Evolutionary conservation across 192 early-diverging fungal genomes (phyloP).

Genomic region (Chytriomyces sp.): DNA sequence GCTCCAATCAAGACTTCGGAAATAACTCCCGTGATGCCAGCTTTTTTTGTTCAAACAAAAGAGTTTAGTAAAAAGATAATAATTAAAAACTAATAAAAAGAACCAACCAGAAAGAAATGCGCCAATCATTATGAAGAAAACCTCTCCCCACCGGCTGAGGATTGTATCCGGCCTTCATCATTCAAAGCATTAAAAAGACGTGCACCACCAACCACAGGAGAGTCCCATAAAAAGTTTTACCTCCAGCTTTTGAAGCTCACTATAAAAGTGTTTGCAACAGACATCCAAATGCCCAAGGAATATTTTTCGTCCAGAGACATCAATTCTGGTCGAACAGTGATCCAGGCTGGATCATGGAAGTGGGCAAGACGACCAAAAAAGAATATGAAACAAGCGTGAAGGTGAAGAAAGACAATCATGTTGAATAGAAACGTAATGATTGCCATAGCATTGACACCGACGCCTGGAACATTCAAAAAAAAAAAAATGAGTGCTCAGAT

Average conservation of each 20-base stretch:
- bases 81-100: too few relatives aligned
- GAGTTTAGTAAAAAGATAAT: too few relatives aligned
- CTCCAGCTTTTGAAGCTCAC: slow-evolving; percentile 24
- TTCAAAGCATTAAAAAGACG: background rate
- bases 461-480: background rate
- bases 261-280: slow-evolving; percentile 28
- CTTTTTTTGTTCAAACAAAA: background rate
- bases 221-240: slow-evolving; percentile 19
- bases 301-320: slow-evolving; percentile 13
- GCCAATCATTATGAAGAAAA: background rate
- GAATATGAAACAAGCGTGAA: slow-evolving; percentile 19
- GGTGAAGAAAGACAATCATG: slow-evolving; percentile 24
- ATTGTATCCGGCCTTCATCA: slow-evolving; percentile 13
- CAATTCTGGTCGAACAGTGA: background rate
- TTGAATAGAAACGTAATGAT: slow-evolving; percentile 1
- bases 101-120: slow-evolving; percentile 7
- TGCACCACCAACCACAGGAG: slow-evolving; percentile 27
- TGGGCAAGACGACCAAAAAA: background rate
- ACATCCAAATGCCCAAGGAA: slow-evolving; percentile 11
- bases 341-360: background rate
- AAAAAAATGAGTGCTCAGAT: slow-evolving; percentile 28
- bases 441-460: slow-evolving; percentile 30
- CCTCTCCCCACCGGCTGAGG: slow-evolving; percentile 7
- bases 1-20: slow-evolving; percentile 46
- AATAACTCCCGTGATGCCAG: slow-evolving; percentile 51